Evolutionary conservation across 768 basidiomycete genomes (phyloP).

Genomic region (Suillus paluster): DNA sequence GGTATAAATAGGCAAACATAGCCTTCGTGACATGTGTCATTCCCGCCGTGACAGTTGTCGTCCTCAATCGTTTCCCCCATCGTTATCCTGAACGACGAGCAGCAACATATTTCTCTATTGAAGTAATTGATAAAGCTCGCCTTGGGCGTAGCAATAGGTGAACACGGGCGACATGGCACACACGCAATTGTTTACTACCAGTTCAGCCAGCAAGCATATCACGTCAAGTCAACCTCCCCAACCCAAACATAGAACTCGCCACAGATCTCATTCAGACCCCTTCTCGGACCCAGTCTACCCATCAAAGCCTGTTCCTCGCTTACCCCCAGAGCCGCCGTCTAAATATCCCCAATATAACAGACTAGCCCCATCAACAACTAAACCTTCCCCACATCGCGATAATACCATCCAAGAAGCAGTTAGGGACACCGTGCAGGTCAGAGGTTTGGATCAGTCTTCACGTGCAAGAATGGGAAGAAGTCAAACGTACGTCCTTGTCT

Average conservation of each 20-base stretch:
- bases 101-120: background rate
- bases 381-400: constrained; percentile 39
- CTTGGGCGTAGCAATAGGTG: constrained; percentile 31
- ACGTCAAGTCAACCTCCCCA: constrained; percentile 28
- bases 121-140: background rate
- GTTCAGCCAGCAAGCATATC: constrained; percentile 26
- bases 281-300: constrained; percentile 47
- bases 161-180: constrained; percentile 21
- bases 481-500: constrained; percentile 49
- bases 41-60: constrained; percentile 8
- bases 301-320: constrained; percentile 43
- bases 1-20: constrained; percentile 2
- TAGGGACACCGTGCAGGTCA: constrained; percentile 68
- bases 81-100: constrained; percentile 7
- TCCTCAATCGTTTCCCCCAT: constrained; percentile 13
- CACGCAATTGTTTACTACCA: constrained; percentile 11
- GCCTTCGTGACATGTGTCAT: constrained; percentile 8
- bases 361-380: constrained; percentile 31
- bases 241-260: constrained; percentile 38
- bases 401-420: constrained; percentile 61
- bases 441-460: constrained; percentile 45
- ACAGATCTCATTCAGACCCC: constrained; percentile 56
- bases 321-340: constrained; percentile 41
- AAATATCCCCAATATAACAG: constrained; percentile 30
- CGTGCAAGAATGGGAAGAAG: constrained; percentile 58